phyloP scores from a whole-genome alignment of 139 green algal genomes.

The Gonium pectorale region DNA sequence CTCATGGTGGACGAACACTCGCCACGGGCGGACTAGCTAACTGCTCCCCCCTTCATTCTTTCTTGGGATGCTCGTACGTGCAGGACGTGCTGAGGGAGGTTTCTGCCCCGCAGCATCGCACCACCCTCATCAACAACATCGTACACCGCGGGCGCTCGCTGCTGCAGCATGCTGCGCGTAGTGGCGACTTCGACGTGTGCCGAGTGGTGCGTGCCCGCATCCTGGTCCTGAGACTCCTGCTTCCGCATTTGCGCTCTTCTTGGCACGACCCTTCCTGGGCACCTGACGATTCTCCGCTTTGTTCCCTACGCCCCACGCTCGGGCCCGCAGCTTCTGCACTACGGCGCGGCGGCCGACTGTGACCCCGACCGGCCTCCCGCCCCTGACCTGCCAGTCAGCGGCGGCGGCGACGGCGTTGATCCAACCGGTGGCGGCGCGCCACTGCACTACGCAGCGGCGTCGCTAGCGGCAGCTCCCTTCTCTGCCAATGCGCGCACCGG shows the following conservation, averaged over 20 bases:
- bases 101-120: background rate
- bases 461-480: background rate
- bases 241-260: background rate
- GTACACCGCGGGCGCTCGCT: background rate
- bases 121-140: constrained; percentile 7
- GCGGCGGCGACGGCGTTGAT: background rate
- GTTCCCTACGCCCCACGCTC: background rate
- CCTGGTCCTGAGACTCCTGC: no score
- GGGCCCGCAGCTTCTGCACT: background rate
- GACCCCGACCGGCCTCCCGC: background rate
- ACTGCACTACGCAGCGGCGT: background rate
- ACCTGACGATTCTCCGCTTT: background rate
- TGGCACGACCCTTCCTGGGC: background rate
- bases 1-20: no score
- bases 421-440: background rate
- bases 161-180: background rate
- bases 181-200: background rate
- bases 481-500: background rate
- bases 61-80: no score
- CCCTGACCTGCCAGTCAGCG: no score
- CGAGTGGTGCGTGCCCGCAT: constrained; percentile 2
- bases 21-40: no score
- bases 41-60: no score
- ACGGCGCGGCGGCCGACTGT: background rate
- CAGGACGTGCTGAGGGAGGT: constrained; percentile 20